Evolutionary conservation across 2,329 filamentous ascomycete genomes (phyloP).

Genomic region (Fusarium verticillioides): DNA sequence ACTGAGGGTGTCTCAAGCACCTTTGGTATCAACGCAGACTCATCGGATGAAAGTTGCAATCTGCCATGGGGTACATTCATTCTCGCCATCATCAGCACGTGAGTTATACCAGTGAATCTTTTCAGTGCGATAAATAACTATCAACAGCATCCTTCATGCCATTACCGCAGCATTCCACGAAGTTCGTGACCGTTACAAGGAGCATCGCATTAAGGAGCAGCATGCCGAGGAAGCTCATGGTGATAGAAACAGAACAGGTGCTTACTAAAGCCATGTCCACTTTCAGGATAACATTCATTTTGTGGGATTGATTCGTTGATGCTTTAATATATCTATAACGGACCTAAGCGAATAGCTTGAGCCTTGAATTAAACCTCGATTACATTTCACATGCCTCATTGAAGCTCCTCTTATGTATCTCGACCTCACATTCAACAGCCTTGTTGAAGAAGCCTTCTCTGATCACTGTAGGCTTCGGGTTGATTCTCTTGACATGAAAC

Average conservation of each 20-base stretch:
- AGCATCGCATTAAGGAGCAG: neutral
- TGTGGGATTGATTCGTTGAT: rapidly evolving
- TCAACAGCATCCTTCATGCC: neutral
- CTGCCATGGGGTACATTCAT: constrained; percentile 28
- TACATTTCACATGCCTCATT: neutral
- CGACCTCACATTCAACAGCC: neutral
- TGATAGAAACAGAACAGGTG: neutral
- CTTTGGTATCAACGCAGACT: neutral
- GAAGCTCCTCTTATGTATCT: neutral
- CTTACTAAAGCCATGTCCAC: neutral
- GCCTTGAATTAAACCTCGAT: neutral
- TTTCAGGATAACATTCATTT: neutral
- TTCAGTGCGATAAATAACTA: neutral
- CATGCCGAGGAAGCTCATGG: neutral
- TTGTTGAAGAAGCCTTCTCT: neutral
- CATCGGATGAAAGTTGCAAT: constrained; percentile 1
- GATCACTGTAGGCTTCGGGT: neutral
- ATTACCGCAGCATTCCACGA: constrained; percentile 25
- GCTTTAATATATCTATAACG: too few species aligned
- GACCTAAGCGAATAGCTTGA: neutral
- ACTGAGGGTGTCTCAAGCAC: neutral
- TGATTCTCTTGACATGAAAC: neutral
- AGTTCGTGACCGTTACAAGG: neutral
- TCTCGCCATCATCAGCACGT: constrained; percentile 28
- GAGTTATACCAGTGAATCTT: neutral